These are phyloP conservation scores for Capsella bursapastoris DNA, from an alignment of 345 rosid genomes.

Conservation along the genomic window DNA sequence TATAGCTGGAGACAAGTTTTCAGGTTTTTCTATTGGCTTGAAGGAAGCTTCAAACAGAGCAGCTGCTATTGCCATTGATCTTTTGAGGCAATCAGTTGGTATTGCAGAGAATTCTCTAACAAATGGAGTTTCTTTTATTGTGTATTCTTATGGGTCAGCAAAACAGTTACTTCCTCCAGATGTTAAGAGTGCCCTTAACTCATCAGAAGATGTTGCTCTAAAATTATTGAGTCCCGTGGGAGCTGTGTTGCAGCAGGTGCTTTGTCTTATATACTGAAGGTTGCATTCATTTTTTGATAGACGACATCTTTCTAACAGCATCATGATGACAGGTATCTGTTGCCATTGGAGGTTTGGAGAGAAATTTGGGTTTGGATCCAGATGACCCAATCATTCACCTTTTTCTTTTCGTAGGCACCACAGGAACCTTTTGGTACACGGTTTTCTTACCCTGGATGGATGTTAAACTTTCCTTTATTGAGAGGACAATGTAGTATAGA, in stretches of 20 bases:
- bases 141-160: slow-evolving; percentile 67
- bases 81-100: slow-evolving; percentile 66
- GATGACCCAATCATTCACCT: slow-evolving; percentile 84
- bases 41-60: slow-evolving; percentile 66
- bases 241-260: slow-evolving; percentile 72
- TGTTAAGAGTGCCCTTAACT: slow-evolving; percentile 56
- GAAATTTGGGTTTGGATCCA: slow-evolving; percentile 76
- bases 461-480: slow-evolving; percentile 5
- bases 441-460: slow-evolving; percentile 45
- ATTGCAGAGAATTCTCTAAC: slow-evolving; percentile 64
- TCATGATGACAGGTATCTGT: slow-evolving; percentile 29
- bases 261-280: slow-evolving; percentile 27
- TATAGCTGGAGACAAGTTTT: slow-evolving; percentile 53
- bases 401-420: slow-evolving; percentile 65
- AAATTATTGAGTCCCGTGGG: slow-evolving; percentile 65
- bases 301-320: slow-evolving; percentile 20
- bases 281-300: slow-evolving; percentile 11
- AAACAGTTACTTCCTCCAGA: slow-evolving; percentile 80
- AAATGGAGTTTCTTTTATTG: slow-evolving; percentile 71
- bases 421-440: slow-evolving; percentile 83
- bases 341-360: slow-evolving; percentile 72
- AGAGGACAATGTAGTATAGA: slow-evolving; percentile 37
- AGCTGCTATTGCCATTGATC: slow-evolving; percentile 56
- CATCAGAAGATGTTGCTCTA: slow-evolving; percentile 70
- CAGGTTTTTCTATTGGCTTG: slow-evolving; percentile 57